Percentiles rank a stretch among this genome's conserved stretches.
Conservation (phyloP, 2,329 filamentous ascomycete genomes). For the Paecilomyces niveus region DNA sequence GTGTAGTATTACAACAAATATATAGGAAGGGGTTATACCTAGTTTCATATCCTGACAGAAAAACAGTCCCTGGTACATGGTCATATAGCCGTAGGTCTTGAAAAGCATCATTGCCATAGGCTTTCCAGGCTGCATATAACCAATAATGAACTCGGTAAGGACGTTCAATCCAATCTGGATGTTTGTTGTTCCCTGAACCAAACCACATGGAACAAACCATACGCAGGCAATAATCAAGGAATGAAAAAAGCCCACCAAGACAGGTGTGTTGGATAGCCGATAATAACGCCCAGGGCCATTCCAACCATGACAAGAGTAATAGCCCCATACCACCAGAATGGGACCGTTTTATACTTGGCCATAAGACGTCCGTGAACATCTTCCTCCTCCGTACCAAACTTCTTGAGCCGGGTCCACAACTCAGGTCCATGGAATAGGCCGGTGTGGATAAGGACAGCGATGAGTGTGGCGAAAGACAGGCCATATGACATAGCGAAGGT, state of each 20-base stretch:
- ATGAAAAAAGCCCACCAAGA: conserved; percentile 67
- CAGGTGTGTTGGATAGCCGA: conserved; percentile 58
- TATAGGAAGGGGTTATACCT: conserved; percentile 14
- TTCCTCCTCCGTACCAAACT: conserved; percentile 48
- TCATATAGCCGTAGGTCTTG: conserved; percentile 66
- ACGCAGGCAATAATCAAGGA: conserved; percentile 57
- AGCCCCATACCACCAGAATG: conserved; percentile 50
- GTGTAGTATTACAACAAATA: not conserved
- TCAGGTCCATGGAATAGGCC: conserved; percentile 60
- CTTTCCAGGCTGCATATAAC: conserved; percentile 64
- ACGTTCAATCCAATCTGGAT: conserved; percentile 62
- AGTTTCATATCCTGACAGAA: conserved; percentile 62
- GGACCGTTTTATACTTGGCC: conserved; percentile 49
- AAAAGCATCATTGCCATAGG: conserved; percentile 73
- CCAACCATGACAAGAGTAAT: conserved; percentile 46
- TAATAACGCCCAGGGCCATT: conserved; percentile 39
- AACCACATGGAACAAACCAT: conserved; percentile 55
- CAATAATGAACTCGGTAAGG: conserved; percentile 64
- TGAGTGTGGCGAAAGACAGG: conserved; percentile 64
- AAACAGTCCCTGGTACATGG: conserved; percentile 59
- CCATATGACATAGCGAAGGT: conserved; percentile 66
- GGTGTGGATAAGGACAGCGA: conserved; percentile 62
- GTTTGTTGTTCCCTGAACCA: conserved; percentile 64
- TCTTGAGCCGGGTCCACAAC: conserved; percentile 57
- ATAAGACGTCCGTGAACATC: conserved; percentile 52